Evolutionary conservation across 306 rosid genomes (phyloP).

Genomic region (Sicyos baderoa): DNA sequence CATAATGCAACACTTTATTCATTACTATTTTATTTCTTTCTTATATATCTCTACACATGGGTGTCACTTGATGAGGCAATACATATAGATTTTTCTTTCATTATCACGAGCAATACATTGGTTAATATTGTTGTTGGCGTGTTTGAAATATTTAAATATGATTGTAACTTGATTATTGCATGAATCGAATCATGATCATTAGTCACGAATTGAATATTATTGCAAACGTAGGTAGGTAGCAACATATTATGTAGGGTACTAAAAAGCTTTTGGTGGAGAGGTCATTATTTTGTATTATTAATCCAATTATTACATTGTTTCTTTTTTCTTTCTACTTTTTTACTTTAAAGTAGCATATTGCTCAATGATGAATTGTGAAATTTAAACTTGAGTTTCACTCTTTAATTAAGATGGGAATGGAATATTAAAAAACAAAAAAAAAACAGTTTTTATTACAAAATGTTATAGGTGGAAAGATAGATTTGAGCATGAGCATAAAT

Average conservation of each 20-base stretch:
- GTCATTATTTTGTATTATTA: slow-evolving; percentile 9
- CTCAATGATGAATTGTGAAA: not conserved
- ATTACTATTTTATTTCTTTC: too few relatives aligned
- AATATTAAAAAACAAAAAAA: too few relatives aligned
- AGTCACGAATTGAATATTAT: not conserved
- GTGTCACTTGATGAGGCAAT: too few relatives aligned
- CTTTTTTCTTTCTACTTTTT: not conserved
- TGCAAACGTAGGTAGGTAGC: not conserved
- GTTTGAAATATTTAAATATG: not conserved
- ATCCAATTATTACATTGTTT: not conserved
- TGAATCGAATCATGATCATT: not conserved
- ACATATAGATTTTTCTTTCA: too few relatives aligned
- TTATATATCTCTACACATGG: not conserved
- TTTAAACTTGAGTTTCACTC: not conserved
- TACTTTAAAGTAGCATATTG: not conserved
- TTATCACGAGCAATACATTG: too few relatives aligned
- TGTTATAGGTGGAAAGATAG: not conserved
- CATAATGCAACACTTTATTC: too few relatives aligned
- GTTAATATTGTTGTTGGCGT: not conserved
- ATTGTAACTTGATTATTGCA: not conserved
- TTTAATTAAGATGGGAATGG: not conserved
- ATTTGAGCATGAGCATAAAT: not conserved
- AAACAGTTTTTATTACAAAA: too few relatives aligned
- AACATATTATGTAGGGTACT: not conserved
- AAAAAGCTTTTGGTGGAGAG: not conserved